Evolutionary conservation across 1,284 basidiomycete species (phyloP), one percentile per base, ranked within the genome.

Genomic region (Athelia psychrophila): DNA sequence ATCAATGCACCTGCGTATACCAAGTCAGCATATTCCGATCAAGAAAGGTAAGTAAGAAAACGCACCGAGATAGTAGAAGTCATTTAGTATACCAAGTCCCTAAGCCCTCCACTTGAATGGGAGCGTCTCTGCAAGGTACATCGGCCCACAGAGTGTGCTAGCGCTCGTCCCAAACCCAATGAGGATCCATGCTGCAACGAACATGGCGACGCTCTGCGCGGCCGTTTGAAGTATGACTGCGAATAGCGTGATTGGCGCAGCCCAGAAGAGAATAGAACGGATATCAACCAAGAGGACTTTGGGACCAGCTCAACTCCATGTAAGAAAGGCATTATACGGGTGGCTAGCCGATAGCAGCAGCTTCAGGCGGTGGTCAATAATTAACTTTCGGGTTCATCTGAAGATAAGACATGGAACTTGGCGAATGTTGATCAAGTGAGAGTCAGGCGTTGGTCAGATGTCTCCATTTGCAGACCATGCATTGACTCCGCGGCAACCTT

Each of bases 151-250:
- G 3, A 61, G 48, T 18, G 58, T 58, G 3, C 56, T 58, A 4
- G 60, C 60, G 12, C 56, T 56, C 2, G 60, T 61, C 13, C 60
- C 60, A 40, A 52, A 61, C 15, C 60, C 60, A 22, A 61, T 57
- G 20, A 61, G 51, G 23, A 59, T 59, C 22, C 58, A 48, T 30
- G 48, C 58, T 3, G 49, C 49, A 42, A 59, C 60, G 51, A 61
- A 61, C 58, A 59, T 58, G 18, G 51, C 58, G 5, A 55, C 47
- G 36, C 58, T 58, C 48, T 59, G 60, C 15, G 58, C 56, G 12
- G 58, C 56, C 2, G 57, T 58, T 45, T 59, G 57, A 3, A 61
- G 49, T 35, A 60, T 40, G 2, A 61, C 56, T 9, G 58, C 58
- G 38, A 58, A 42, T 2, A 58, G 19, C 13, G 56, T 60, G 15